A percentile compares a stretch with the other conserved stretches of the same genome.
These are phyloP conservation scores for Naganishia cerealis DNA, from an alignment of 1,284 basidiomycete species.

Conservation along the genomic window DNA sequence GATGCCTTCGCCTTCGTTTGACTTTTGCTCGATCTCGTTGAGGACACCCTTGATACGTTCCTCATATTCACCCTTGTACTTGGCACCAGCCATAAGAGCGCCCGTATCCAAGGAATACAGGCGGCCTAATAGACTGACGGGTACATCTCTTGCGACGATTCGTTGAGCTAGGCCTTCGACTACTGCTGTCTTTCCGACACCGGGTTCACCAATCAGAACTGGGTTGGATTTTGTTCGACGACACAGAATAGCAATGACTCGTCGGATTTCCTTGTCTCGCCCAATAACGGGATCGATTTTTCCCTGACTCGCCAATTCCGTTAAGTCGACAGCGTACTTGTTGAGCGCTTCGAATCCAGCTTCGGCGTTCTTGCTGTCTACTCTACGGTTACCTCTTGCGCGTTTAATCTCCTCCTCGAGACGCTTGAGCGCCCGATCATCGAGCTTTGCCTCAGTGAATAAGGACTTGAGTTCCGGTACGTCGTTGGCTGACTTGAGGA, in stretches of 20 bases:
- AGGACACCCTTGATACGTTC: slow-evolving; percentile 92
- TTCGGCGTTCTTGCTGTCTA: slow-evolving; percentile 59
- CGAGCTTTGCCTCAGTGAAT: slow-evolving; percentile 56
- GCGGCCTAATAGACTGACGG: slow-evolving; percentile 77
- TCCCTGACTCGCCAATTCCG: slow-evolving; percentile 56
- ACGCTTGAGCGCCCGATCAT: slow-evolving; percentile 49
- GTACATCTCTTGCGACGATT: slow-evolving; percentile 91
- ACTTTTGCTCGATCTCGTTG: slow-evolving; percentile 84
- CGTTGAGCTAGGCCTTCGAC: slow-evolving; percentile 95
- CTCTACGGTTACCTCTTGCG: slow-evolving; percentile 58
- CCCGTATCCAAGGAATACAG: slow-evolving; percentile 83
- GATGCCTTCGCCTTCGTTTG: slow-evolving; percentile 76
- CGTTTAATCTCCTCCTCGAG: slow-evolving; percentile 59
- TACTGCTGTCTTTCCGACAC: slow-evolving; percentile 90
- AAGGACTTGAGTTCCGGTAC: slow-evolving; percentile 53
- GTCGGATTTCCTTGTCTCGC: slow-evolving; percentile 58
- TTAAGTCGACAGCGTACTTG: slow-evolving; percentile 54
- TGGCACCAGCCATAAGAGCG: slow-evolving; percentile 89
- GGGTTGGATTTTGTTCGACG: slow-evolving; percentile 64
- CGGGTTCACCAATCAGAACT: slow-evolving; percentile 72
- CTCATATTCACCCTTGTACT: slow-evolving; percentile 96
- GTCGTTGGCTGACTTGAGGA: slow-evolving; percentile 59
- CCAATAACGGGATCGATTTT: slow-evolving; percentile 63
- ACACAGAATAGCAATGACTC: slow-evolving; percentile 71
- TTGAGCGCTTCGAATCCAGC: slow-evolving; percentile 56